Conservation (phyloP, 306 rosid genomes). For the Gastrolobium bilobum region DNA sequence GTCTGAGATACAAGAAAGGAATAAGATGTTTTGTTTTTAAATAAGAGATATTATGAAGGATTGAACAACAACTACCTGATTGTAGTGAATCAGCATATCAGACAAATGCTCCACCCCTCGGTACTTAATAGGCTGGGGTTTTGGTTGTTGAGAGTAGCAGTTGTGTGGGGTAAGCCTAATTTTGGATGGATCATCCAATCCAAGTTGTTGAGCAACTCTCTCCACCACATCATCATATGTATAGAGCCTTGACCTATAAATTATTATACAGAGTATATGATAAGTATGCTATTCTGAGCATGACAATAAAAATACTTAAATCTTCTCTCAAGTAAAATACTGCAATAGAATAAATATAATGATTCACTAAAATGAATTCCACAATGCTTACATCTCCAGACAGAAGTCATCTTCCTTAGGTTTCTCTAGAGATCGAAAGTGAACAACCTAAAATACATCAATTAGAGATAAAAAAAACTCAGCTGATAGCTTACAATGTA, state of each 20-base stretch:
- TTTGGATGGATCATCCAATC: conserved; percentile 85
- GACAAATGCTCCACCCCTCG: conserved; percentile 86
- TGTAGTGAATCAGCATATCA: conserved; percentile 93
- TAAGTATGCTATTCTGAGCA: conserved; percentile 41
- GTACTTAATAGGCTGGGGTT: conserved; percentile 89
- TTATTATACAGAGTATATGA: conserved; percentile 22
- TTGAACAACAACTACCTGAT: conserved; percentile 68
- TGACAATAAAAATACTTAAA: conserved; percentile 25
- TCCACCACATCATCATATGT: conserved; percentile 95
- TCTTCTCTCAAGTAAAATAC: conserved; percentile 31
- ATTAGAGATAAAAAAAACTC: conserved; percentile 29
- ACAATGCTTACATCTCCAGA: conserved; percentile 76
- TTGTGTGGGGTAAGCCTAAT: conserved; percentile 89
- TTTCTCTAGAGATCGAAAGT: conserved; percentile 83
- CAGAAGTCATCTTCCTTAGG: conserved; percentile 93
- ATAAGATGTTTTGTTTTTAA: conserved; percentile 29
- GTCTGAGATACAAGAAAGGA: conserved; percentile 62
- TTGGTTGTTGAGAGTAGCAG: conserved; percentile 95
- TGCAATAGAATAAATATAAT: conserved; percentile 29
- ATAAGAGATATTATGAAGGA: conserved; percentile 36
- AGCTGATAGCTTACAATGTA: conserved; percentile 32
- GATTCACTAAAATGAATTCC: conserved; percentile 41
- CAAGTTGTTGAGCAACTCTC: conserved; percentile 82
- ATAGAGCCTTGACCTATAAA: conserved; percentile 80
- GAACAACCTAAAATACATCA: conserved; percentile 78